Conservation (phyloP, 2,329 filamentous ascomycete species). For the Neurospora crassa region DNA sequence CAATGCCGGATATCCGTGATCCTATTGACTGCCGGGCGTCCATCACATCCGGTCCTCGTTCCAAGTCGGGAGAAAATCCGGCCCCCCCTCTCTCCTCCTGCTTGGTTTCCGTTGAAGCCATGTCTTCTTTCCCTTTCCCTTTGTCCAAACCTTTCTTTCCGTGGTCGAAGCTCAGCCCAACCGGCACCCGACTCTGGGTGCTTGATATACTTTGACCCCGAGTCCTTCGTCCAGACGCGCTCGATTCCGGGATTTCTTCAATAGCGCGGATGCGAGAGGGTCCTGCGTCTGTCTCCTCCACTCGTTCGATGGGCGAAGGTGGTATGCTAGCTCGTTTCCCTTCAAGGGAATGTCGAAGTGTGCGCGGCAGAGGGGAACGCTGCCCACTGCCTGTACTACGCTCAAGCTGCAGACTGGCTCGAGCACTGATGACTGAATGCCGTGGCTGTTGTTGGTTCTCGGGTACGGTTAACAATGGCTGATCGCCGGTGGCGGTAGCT, state of each 20-base stretch:
- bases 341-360: slow-evolving; percentile 45
- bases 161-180: slow-evolving; percentile 18
- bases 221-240: slow-evolving; percentile 10
- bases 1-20: slow-evolving; percentile 41
- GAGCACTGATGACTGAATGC: slow-evolving; percentile 29
- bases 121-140: slow-evolving; percentile 37
- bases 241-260: background rate
- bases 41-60: slow-evolving; percentile 40
- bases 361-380: slow-evolving; percentile 43
- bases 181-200: slow-evolving; percentile 6
- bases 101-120: slow-evolving; percentile 30
- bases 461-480: slow-evolving; percentile 40
- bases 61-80: slow-evolving; percentile 41
- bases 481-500: slow-evolving; percentile 33
- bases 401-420: slow-evolving; percentile 43
- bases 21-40: slow-evolving; percentile 36
- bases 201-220: slow-evolving; percentile 23
- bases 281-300: slow-evolving; percentile 16
- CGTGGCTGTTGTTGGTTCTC: slow-evolving; percentile 37
- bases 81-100: slow-evolving; percentile 19
- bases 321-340: slow-evolving; percentile 28
- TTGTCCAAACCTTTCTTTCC: slow-evolving; percentile 29
- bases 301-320: slow-evolving; percentile 17
- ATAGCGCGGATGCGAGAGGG: slow-evolving; percentile 11
- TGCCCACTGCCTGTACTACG: slow-evolving; percentile 24